Evolutionary conservation across 495 filamentous ascomycete genomes (phyloP).

Genomic region (Parmelia sp.): DNA sequence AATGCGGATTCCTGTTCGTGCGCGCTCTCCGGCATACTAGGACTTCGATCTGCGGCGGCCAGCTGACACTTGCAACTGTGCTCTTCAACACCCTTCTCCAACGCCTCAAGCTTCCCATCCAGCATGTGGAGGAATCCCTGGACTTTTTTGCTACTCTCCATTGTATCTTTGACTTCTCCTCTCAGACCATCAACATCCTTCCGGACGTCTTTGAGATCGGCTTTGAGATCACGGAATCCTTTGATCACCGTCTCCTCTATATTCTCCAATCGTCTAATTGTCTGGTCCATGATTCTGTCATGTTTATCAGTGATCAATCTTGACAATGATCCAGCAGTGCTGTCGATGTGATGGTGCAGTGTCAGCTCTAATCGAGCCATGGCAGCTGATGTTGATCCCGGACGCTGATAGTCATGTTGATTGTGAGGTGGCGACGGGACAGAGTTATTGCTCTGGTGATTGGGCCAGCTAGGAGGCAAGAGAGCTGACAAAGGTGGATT

Average conservation of each 20-base stretch:
- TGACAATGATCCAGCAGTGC: slow-evolving; percentile 20
- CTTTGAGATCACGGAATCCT: slow-evolving; percentile 19
- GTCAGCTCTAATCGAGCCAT: slow-evolving; percentile 25
- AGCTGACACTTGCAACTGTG: slow-evolving; percentile 8
- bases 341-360: slow-evolving; percentile 28
- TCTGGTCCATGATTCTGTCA: slow-evolving; percentile 24
- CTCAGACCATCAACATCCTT: slow-evolving; percentile 17
- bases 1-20: slow-evolving; percentile 2
- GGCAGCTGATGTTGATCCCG: slow-evolving; percentile 19
- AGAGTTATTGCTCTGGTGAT: slow-evolving; percentile 21
- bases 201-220: slow-evolving; percentile 19
- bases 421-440: slow-evolving; percentile 27
- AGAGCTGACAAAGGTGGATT: slow-evolving; percentile 18
- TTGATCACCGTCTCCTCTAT: slow-evolving; percentile 21
- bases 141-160: slow-evolving; percentile 2
- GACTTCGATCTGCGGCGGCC: slow-evolving; percentile 3
- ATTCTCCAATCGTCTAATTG: slow-evolving; percentile 21
- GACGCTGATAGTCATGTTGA: slow-evolving; percentile 23
- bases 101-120: slow-evolving; percentile 15
- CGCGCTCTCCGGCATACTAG: slow-evolving; percentile 6
- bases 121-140: slow-evolving; percentile 13
- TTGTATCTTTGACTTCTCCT: slow-evolving; percentile 5
- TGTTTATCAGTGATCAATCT: slow-evolving; percentile 25
- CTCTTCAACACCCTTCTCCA: slow-evolving; percentile 20
- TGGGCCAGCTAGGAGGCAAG: slow-evolving; percentile 20